Evolutionary conservation across 441 rosid species (phyloP).

Genomic region (Daphne laureola): DNA sequence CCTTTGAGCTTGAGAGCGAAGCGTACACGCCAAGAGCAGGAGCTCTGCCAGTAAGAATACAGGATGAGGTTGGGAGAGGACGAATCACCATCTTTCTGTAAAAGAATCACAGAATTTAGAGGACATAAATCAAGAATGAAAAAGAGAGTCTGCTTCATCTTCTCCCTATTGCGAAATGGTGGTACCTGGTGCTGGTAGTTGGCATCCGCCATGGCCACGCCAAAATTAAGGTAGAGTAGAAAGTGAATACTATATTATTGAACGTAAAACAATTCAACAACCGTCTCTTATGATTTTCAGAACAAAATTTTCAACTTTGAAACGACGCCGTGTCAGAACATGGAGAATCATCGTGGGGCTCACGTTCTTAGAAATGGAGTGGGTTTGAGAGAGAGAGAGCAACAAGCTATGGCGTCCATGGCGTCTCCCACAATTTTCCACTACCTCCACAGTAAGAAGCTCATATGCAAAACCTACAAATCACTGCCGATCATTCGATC

Average conservation of each 20-base stretch:
- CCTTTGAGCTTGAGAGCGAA: constrained; percentile 53
- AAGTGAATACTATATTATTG: no score
- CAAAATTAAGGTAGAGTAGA: no score
- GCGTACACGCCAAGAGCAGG: constrained; percentile 66
- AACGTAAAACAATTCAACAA: neutral
- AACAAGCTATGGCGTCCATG: constrained; percentile 47
- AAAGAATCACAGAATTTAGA: neutral
- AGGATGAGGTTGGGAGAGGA: constrained; percentile 26
- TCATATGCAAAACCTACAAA: neutral
- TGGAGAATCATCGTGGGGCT: no score
- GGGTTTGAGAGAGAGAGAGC: neutral
- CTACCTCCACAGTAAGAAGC: constrained; percentile 12
- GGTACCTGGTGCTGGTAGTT: neutral
- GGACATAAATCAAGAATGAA: neutral
- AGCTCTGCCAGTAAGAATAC: constrained; percentile 55
- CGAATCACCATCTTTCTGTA: constrained; percentile 10
- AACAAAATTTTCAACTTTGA: no score
- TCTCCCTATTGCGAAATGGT: neutral
- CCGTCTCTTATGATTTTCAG: neutral
- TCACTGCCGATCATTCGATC: constrained; percentile 24
- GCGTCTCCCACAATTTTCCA: constrained; percentile 32
- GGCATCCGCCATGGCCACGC: neutral
- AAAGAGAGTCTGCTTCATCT: neutral
- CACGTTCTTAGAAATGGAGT: no score
- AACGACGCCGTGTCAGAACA: no score